Evolutionary conservation across 1,284 basidiomycete species (phyloP).

Genomic region (Pterula multifida): DNA sequence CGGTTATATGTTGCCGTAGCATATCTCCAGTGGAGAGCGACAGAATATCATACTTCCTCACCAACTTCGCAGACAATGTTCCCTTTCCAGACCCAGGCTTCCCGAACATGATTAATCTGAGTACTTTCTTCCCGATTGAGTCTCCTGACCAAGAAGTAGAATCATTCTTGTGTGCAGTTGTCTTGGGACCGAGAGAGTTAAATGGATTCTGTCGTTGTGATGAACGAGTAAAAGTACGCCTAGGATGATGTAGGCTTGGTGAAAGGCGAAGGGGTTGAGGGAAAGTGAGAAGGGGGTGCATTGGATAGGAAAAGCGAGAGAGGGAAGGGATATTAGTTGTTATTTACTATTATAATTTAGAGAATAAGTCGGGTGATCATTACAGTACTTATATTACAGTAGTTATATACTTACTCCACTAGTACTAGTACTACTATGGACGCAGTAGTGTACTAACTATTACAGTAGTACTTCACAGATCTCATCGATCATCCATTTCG

Average conservation of each 20-base stretch:
- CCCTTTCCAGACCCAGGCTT: slow-evolving; percentile 77
- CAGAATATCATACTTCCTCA: slow-evolving; percentile 65
- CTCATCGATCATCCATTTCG: too few relatives aligned
- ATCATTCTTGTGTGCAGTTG: background rate
- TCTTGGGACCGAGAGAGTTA: background rate
- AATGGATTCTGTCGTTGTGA: background rate
- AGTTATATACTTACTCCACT: too few relatives aligned
- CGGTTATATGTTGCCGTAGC: slow-evolving; percentile 66
- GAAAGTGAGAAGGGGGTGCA: background rate
- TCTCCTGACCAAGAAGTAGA: background rate
- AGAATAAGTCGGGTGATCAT: too few relatives aligned
- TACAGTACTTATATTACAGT: too few relatives aligned
- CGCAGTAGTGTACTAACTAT: too few relatives aligned
- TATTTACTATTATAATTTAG: too few relatives aligned
- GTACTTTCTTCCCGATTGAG: slow-evolving; percentile 18
- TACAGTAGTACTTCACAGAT: too few relatives aligned
- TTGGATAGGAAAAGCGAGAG: background rate
- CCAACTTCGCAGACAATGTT: slow-evolving; percentile 60
- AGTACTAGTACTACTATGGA: too few relatives aligned
- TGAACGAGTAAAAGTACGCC: background rate
- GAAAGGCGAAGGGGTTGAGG: background rate
- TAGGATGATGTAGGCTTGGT: background rate
- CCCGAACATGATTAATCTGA: slow-evolving; percentile 75
- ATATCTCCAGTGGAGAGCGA: slow-evolving; percentile 74
- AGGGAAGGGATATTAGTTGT: background rate